Conservation (phyloP, 257 asterid genomes). For the Handroanthus guayacan region DNA sequence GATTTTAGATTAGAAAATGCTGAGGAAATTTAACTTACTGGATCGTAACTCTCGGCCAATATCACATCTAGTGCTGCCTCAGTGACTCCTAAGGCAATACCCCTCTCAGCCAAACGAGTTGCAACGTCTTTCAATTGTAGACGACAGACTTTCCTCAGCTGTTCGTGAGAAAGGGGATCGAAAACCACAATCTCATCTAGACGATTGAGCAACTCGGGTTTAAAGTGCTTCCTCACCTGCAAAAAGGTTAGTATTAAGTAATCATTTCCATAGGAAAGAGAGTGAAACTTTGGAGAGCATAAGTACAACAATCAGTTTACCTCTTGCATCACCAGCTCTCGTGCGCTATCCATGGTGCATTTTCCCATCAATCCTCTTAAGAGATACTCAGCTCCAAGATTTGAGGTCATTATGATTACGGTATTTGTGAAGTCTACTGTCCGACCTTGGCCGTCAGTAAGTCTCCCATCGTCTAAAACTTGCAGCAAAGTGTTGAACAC, state of each 20-base stretch:
- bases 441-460: constrained; percentile 94
- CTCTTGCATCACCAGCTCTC: constrained; percentile 89
- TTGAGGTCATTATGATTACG: constrained; percentile 89
- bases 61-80: constrained; percentile 83
- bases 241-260: neutral
- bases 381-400: constrained; percentile 82
- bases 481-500: constrained; percentile 87
- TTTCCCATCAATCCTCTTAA: constrained; percentile 74
- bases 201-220: constrained; percentile 85
- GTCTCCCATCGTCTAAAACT: constrained; percentile 86
- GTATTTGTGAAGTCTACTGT: constrained; percentile 85
- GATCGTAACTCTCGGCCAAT: constrained; percentile 79
- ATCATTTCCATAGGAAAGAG: neutral
- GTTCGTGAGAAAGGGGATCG: constrained; percentile 87
- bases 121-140: constrained; percentile 88
- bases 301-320: constrained; percentile 31
- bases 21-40: constrained; percentile 50
- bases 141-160: constrained; percentile 81
- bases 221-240: constrained; percentile 90
- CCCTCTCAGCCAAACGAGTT: constrained; percentile 80
- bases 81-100: constrained; percentile 78
- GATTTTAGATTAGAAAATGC: too few relatives aligned
- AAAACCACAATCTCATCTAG: constrained; percentile 90
- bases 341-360: constrained; percentile 72
- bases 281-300: neutral